Evolutionary conservation across 805 yeast species (phyloP).

Genomic region (Sugiyamaella boreocaroliniensis): DNA sequence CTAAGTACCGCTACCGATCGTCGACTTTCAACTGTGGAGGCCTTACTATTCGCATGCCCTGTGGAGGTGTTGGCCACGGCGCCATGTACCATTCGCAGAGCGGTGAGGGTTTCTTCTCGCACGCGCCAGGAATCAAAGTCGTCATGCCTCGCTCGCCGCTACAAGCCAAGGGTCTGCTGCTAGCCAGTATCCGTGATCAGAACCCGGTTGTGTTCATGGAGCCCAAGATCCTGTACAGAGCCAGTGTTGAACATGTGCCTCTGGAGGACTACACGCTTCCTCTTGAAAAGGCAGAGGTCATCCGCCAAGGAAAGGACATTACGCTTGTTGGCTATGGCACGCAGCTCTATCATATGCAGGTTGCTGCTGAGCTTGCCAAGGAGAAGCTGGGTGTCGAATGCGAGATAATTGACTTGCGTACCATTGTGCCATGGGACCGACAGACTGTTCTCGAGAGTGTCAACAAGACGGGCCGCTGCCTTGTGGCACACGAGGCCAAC

Average conservation of each 20-base stretch:
- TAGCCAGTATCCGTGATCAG: conserved; percentile 88
- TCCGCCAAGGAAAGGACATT: conserved; percentile 74
- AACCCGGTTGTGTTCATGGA: conserved; percentile 92
- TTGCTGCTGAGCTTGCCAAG: conserved; percentile 75
- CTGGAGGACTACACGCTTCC: conserved; percentile 79
- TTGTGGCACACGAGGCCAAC: conserved; percentile 88
- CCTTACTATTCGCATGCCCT: conserved; percentile 92
- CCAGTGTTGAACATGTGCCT: conserved; percentile 75
- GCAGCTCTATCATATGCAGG: conserved; percentile 66
- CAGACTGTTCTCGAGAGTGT: conserved; percentile 73
- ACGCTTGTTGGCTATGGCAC: conserved; percentile 81
- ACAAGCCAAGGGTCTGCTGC: conserved; percentile 83
- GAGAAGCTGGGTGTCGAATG: conserved; percentile 73
- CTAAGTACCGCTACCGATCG: conserved; percentile 90
- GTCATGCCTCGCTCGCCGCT: conserved; percentile 84
- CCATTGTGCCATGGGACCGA: conserved; percentile 86
- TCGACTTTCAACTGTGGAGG: conserved; percentile 88
- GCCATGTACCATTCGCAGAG: conserved; percentile 95
- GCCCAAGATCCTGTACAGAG: conserved; percentile 84
- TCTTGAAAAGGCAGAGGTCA: conserved; percentile 81
- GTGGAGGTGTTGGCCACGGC: conserved; percentile 97
- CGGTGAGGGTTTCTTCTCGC: conserved; percentile 89
- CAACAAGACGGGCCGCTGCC: conserved; percentile 76
- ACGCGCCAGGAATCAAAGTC: conserved; percentile 90
- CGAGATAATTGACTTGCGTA: conserved; percentile 84